Evolutionary conservation across 495 filamentous ascomycete species (phyloP).

Genomic region (Penicillium parvum): DNA sequence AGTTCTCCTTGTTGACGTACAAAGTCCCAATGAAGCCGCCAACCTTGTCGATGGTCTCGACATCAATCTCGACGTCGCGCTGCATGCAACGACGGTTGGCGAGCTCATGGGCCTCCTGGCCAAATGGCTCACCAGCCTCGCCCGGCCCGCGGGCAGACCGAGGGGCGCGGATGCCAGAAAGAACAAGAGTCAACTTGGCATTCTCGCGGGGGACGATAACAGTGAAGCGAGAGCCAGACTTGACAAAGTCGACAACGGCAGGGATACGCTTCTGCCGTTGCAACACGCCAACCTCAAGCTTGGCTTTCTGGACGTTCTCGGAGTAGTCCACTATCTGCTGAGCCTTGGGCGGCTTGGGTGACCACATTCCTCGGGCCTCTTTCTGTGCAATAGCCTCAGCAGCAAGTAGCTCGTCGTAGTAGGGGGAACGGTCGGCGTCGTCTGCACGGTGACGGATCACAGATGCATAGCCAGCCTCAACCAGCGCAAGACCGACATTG

Average conservation of each 20-base stretch:
- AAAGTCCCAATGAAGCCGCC: conserved; percentile 96
- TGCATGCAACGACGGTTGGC: conserved; percentile 85
- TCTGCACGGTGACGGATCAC: conserved; percentile 92
- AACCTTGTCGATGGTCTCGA: conserved; percentile 91
- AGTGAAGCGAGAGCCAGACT: conserved; percentile 90
- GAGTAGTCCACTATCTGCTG: conserved; percentile 85
- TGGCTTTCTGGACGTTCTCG: conserved; percentile 89
- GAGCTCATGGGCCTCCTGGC: conserved; percentile 88
- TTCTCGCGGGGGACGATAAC: conserved; percentile 89
- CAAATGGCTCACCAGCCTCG: conserved; percentile 89
- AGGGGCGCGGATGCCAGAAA: conserved; percentile 91
- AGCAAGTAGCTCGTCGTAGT: conserved; percentile 87
- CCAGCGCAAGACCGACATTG: conserved; percentile 78
- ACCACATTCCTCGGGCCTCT: conserved; percentile 92
- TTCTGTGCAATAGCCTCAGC: conserved; percentile 83
- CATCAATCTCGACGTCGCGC: conserved; percentile 93
- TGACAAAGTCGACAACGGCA: conserved; percentile 94
- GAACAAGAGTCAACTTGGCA: conserved; percentile 90
- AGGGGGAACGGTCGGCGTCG: conserved; percentile 84
- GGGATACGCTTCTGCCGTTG: conserved; percentile 90
- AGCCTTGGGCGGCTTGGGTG: conserved; percentile 71
- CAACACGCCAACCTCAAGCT: conserved; percentile 80
- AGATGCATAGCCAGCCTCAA: conserved; percentile 87
- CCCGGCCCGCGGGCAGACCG: conserved; percentile 73
- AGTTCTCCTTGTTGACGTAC: conserved; percentile 92